Conservation (phyloP, 1,284 basidiomycete species). For the Cryptococcus depauperatus region DNA sequence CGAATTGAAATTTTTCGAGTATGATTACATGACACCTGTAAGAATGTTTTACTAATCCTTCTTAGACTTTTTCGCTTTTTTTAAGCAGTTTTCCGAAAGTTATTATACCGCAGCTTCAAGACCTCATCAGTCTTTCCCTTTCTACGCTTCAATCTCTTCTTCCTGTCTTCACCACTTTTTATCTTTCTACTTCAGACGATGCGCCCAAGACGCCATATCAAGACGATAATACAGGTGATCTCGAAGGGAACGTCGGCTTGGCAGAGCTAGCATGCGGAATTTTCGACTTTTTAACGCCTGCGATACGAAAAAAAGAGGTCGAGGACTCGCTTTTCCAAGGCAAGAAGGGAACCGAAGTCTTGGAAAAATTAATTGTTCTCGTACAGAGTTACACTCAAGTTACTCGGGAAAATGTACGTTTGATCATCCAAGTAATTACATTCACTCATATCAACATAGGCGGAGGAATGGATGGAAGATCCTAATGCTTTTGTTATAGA, state of each 20-base stretch:
- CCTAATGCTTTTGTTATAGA: slow-evolving; percentile 88
- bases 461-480: slow-evolving; percentile 82
- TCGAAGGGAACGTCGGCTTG: slow-evolving; percentile 54
- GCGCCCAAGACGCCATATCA: slow-evolving; percentile 52
- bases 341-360: slow-evolving; percentile 43
- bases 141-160: slow-evolving; percentile 60
- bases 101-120: slow-evolving; percentile 55
- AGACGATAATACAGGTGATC: slow-evolving; percentile 46
- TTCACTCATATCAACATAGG: slow-evolving; percentile 48
- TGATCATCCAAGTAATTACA: not conserved
- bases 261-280: slow-evolving; percentile 65
- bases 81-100: slow-evolving; percentile 66
- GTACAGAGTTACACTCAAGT: slow-evolving; percentile 75
- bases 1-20: slow-evolving; percentile 74
- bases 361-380: slow-evolving; percentile 53
- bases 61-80: slow-evolving; percentile 63
- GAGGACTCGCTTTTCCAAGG: slow-evolving; percentile 15
- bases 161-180: slow-evolving; percentile 60
- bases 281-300: slow-evolving; percentile 70
- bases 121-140: slow-evolving; percentile 57
- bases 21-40: slow-evolving; percentile 20
- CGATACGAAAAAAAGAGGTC: slow-evolving; percentile 43
- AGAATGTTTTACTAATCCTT: slow-evolving; percentile 3
- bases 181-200: slow-evolving; percentile 51
- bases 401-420: slow-evolving; percentile 72